phyloP scores from a whole-genome alignment of 2,329 filamentous ascomycete genomes.

The Diaporthe australafricana region DNA sequence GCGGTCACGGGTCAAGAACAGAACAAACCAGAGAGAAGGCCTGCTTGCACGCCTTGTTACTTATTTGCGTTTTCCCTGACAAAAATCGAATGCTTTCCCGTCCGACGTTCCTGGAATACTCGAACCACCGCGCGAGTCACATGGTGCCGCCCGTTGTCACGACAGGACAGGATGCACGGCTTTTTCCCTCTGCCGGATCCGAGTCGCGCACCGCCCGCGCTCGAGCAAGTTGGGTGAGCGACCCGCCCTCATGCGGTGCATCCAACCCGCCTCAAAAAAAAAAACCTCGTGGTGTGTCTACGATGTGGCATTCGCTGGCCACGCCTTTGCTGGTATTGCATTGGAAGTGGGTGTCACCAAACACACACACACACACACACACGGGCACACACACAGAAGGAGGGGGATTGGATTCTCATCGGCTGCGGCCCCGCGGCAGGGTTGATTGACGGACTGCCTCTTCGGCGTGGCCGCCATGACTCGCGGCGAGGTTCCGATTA shows the following conservation, averaged over 20 bases:
- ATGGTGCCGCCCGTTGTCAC: not conserved
- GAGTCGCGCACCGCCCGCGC: slow-evolving; percentile 12
- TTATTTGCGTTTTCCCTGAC: not conserved
- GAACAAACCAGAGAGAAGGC: not conserved
- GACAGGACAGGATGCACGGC: not conserved
- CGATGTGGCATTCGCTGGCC: slow-evolving; percentile 1
- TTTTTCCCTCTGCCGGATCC: not conserved
- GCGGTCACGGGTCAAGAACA: not conserved
- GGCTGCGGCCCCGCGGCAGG: not conserved
- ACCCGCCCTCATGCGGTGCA: not conserved
- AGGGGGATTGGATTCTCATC: not conserved
- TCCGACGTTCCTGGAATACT: not conserved
- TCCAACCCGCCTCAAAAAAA: no score
- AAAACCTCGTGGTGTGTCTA: not conserved
- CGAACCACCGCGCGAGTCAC: slow-evolving; percentile 18
- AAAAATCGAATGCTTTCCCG: not conserved
- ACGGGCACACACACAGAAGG: no score
- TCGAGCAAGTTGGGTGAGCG: not conserved
- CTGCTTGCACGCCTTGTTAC: not conserved
- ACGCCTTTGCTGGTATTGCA: not conserved
- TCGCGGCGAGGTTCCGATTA: slow-evolving; percentile 7
- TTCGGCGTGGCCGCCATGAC: not conserved
- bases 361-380: no score
- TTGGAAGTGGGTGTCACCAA: not conserved
- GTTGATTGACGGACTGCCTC: not conserved